Conservation (phyloP, 2,329 filamentous ascomycete genomes). For the Ophiobolus disseminans region DNA sequence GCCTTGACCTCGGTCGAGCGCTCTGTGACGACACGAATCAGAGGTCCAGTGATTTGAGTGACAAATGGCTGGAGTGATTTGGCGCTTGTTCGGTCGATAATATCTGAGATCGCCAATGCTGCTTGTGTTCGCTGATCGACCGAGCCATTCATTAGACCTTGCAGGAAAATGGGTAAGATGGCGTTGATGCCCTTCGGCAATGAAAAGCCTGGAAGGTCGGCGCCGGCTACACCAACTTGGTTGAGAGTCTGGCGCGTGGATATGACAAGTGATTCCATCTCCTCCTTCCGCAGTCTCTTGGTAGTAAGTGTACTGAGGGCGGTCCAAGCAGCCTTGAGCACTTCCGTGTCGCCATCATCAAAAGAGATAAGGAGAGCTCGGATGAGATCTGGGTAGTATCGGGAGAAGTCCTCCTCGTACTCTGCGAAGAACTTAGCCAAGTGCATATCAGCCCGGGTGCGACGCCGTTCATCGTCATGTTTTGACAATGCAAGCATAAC, state of each 20-base stretch:
- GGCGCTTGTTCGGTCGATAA: slow-evolving; percentile 89
- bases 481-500: slow-evolving; percentile 87
- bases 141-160: slow-evolving; percentile 96
- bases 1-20: slow-evolving; percentile 95
- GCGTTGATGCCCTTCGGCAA: slow-evolving; percentile 97
- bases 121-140: slow-evolving; percentile 90
- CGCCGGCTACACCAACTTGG: slow-evolving; percentile 86
- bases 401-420: slow-evolving; percentile 85
- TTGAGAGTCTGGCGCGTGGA: slow-evolving; percentile 86
- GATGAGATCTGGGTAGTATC: slow-evolving; percentile 96
- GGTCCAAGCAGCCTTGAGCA: slow-evolving; percentile 88
- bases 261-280: slow-evolving; percentile 91
- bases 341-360: slow-evolving; percentile 80
- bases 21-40: slow-evolving; percentile 97
- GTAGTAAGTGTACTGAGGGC: slow-evolving; percentile 82
- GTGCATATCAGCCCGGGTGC: slow-evolving; percentile 78
- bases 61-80: slow-evolving; percentile 92
- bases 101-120: slow-evolving; percentile 91
- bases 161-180: slow-evolving; percentile 93
- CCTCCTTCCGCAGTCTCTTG: slow-evolving; percentile 89
- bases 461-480: slow-evolving; percentile 87
- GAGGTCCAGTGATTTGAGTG: slow-evolving; percentile 94
- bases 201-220: slow-evolving; percentile 83
- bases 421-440: slow-evolving; percentile 85
- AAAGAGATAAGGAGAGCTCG: slow-evolving; percentile 90